Base-by-base conservation (phyloP, 2,329 filamentous ascomycete genomes). In the Calonectria fujianensis region DNA sequence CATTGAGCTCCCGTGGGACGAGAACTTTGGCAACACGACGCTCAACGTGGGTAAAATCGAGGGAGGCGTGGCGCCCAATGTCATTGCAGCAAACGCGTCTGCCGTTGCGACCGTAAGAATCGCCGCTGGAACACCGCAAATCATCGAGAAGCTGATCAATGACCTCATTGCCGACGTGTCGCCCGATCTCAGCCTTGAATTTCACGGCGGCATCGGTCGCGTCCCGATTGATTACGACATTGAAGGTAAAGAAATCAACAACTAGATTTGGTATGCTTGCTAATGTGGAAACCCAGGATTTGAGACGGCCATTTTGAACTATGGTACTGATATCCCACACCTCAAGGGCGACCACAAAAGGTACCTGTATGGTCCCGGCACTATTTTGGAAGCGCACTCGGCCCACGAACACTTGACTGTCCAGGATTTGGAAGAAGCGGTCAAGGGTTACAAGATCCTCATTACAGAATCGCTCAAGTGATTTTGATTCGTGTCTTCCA, bases 321-420 rank as follows among this genome's bases (percentile, higher is more conserved):
- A 98, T 81, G 96, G 95, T 9, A 98, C 96, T 0, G 96, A 98
- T 83, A 92, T 97, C n/a, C 94, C 95, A 0, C 92, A 94, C 79
- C 83, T 97, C 37, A 84, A 90, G 24, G 91, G 94, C 14, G 87
- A 91, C 41, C 91, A 94, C 74, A 91, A 88, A 27, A 88, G 88
- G 69, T 92, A 92, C 78, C 85, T 93, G 3, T 93, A 92, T 80
- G 91, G 91, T 0, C 91, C 91, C 0, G 91, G 91, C 0, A 93
- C 87, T 73, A 98, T 98, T 69, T 87, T 96, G 31, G 94, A 97
- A 32, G 95, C 95, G 3, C 95, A 98, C 83, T 93, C 92, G 0
- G 93, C 94, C 77, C 89, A 96, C 81, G 95, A 98, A 85, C 92
- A 92, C 20, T 82, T 98, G 76, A 93, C 89, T 35, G 90, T 95